Conservation (phyloP, 495 filamentous ascomycete species). For the Diplogelasinospora grovesii region DNA sequence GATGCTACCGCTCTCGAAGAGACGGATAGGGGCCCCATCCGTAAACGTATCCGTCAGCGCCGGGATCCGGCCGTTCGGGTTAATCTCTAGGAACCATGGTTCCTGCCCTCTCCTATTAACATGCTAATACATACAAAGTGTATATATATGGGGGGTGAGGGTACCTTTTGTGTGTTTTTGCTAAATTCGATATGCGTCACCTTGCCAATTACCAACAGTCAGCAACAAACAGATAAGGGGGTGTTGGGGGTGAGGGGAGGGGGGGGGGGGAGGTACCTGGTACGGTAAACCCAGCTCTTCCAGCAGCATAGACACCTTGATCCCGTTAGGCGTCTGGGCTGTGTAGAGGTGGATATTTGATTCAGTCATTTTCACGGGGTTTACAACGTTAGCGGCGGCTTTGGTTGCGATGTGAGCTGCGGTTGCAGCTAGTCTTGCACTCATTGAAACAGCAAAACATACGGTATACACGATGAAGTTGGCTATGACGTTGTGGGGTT, state of each 20-base stretch:
- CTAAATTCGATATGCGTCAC: conserved; percentile 61
- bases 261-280: conserved; percentile 28
- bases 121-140: too few species aligned
- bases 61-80: conserved; percentile 94
- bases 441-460: too few species aligned
- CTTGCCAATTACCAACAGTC: conserved; percentile 12
- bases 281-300: conserved; percentile 77
- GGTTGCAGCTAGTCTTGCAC: too few species aligned
- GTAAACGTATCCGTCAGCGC: conserved; percentile 71
- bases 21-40: conserved; percentile 63
- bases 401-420: too few species aligned
- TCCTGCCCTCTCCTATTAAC: conserved; percentile 17
- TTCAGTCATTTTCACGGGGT: conserved; percentile 20
- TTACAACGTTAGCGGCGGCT: too few species aligned
- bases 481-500: too few species aligned
- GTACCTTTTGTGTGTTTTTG: conserved; percentile 61
- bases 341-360: conserved; percentile 46
- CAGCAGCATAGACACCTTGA: conserved; percentile 82
- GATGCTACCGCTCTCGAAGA: conserved; percentile 84
- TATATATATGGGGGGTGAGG: too few species aligned
- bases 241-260: too few species aligned
- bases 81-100: conserved; percentile 82
- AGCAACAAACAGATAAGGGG: conserved; percentile 16
- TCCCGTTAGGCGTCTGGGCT: conserved; percentile 62
- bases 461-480: too few species aligned